These are phyloP conservation scores for Rhynchosporium agropyri DNA, from an alignment of 2,329 filamentous ascomycete species.

Conservation along the genomic window DNA sequence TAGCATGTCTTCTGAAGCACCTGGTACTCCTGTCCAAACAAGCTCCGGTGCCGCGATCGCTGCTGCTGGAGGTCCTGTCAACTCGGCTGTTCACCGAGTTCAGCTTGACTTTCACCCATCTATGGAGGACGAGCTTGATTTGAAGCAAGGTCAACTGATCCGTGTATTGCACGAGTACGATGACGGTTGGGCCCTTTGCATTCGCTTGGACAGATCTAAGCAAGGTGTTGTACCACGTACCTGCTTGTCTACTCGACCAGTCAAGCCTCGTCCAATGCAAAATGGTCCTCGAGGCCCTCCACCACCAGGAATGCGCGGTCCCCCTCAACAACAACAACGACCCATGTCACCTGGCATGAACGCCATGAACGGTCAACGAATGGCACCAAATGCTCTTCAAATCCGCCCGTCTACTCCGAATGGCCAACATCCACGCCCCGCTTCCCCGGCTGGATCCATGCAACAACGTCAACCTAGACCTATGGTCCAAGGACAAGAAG, in stretches of 20 bases:
- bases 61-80: constrained; percentile 57
- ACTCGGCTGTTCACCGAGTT: constrained; percentile 79
- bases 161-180: constrained; percentile 94
- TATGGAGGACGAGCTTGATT: constrained; percentile 86
- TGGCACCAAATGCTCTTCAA: constrained; percentile 33
- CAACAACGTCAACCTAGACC: constrained; percentile 14
- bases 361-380: constrained; percentile 25
- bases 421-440: constrained; percentile 16
- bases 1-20: constrained; percentile 57
- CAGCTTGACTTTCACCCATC: constrained; percentile 93
- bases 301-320: constrained; percentile 32
- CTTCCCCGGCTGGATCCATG: constrained; percentile 18
- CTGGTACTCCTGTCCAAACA: constrained; percentile 50
- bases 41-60: constrained; percentile 61
- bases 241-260: constrained; percentile 87
- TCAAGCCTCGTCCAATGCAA: constrained; percentile 54
- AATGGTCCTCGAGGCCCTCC: constrained; percentile 37
- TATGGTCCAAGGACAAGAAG: constrained; percentile 15
- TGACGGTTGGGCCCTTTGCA: constrained; percentile 96
- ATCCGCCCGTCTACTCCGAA: constrained; percentile 18
- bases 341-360: constrained; percentile 29
- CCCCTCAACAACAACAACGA: constrained; percentile 29
- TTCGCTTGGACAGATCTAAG: constrained; percentile 83
- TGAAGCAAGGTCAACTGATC: constrained; percentile 81
- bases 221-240: constrained; percentile 94